Conservation (phyloP, 305 asterid species). For the Fraxinus albicans region DNA sequence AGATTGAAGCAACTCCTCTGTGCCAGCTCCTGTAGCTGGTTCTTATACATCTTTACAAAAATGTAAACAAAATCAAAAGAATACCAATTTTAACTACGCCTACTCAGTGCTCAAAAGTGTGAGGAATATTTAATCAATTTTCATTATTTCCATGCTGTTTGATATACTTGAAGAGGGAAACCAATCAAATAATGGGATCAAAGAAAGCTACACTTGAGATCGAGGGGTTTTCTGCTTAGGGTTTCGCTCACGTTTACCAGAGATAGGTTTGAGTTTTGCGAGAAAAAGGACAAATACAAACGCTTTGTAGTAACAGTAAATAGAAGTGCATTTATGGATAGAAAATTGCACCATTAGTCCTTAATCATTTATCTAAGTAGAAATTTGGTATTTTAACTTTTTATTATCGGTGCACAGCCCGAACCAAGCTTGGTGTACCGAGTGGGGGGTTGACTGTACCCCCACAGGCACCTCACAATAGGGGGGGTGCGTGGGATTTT, state of each 20-base stretch:
- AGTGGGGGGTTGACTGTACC: too few relatives aligned
- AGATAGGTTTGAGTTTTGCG: not conserved
- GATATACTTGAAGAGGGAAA: not conserved
- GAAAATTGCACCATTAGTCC: not conserved
- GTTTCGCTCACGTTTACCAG: not conserved
- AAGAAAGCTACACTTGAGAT: not conserved
- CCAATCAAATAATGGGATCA: not conserved
- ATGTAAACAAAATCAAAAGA: not conserved
- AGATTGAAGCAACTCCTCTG: conserved; percentile 56
- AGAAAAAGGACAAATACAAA: not conserved
- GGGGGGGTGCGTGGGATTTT: too few relatives aligned
- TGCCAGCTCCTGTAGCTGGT: conserved; percentile 55
- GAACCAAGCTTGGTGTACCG: too few relatives aligned
- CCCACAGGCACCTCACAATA: too few relatives aligned
- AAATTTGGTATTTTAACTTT: not conserved
- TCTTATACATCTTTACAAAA: conserved; percentile 42
- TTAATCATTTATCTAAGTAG: not conserved
- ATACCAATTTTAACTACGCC: not conserved
- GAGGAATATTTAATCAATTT: not conserved
- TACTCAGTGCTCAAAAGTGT: not conserved
- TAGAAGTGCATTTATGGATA: not conserved
- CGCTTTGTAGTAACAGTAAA: not conserved
- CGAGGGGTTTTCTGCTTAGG: not conserved
- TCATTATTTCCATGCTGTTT: not conserved
- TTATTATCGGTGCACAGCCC: not conserved